These are phyloP conservation scores for Anthoceros angustus DNA, from an alignment of 225 moss, liverwort and hornwort genomes.

Conservation along the genomic window DNA sequence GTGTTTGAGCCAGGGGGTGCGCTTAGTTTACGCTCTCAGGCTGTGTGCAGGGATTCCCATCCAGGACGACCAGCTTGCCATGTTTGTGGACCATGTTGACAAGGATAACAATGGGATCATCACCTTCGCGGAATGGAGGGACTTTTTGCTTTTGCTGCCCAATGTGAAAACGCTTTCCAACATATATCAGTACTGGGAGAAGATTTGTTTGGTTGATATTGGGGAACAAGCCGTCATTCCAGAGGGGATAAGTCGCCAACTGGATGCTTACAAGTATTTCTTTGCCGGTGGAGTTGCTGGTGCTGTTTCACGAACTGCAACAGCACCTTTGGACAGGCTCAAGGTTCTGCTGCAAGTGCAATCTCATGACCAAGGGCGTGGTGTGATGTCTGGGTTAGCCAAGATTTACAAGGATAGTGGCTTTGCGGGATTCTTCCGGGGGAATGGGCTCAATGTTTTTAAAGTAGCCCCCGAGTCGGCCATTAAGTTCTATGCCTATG, in stretches of 20 bases:
- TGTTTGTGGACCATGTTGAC: conserved; percentile 59
- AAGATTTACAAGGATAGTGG: conserved; percentile 77
- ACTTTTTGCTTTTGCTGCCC: conserved; percentile 65
- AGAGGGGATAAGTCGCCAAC: conserved; percentile 66
- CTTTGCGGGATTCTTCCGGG: conserved; percentile 63
- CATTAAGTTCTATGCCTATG: conserved; percentile 79
- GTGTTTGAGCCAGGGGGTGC: background rate
- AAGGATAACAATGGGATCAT: conserved; percentile 79
- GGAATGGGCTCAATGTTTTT: conserved; percentile 77
- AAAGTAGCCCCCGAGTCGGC: conserved; percentile 91
- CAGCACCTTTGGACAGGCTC: conserved; percentile 89
- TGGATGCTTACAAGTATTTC: conserved; percentile 56
- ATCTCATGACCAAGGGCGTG: conserved; percentile 32
- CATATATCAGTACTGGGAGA: conserved; percentile 89
- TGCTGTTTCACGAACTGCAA: conserved; percentile 71
- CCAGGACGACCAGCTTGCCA: conserved; percentile 40
- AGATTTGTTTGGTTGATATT: conserved; percentile 70
- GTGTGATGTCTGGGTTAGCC: conserved; percentile 50
- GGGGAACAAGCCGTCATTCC: conserved; percentile 91
- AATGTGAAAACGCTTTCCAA: conserved; percentile 67
- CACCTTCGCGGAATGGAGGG: conserved; percentile 83
- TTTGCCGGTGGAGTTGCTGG: conserved; percentile 90
- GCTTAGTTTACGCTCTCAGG: conserved; percentile 3
- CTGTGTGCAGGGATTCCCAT: conserved; percentile 56
- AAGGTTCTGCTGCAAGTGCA: conserved; percentile 91